phyloP scores from a whole-genome alignment of 129 eudicot genomes.

The Mikania micrantha region DNA sequence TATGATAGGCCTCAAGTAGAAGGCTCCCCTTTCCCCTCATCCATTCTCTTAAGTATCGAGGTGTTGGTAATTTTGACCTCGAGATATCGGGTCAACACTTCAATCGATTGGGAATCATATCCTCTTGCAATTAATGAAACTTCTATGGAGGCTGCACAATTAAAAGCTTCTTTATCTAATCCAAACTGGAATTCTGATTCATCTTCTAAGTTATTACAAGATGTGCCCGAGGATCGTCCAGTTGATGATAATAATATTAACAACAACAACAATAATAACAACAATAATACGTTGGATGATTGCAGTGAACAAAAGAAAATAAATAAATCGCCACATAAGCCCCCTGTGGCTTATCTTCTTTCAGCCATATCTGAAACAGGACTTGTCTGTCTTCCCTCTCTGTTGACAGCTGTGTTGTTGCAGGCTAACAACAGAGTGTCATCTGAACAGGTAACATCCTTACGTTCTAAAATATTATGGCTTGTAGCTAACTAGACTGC shows the following conservation, averaged over 20 bases:
- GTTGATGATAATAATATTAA: too few relatives aligned
- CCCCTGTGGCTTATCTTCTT: slow-evolving; percentile 61
- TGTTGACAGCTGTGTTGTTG: slow-evolving; percentile 90
- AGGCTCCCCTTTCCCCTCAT: slow-evolving; percentile 95
- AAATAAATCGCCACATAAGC: slow-evolving; percentile 33
- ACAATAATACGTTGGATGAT: slow-evolving; percentile 6
- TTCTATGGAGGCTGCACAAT: slow-evolving; percentile 17
- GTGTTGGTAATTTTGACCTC: slow-evolving; percentile 77
- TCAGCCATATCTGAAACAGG: slow-evolving; percentile 86
- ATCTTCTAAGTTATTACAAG: slow-evolving; percentile 36
- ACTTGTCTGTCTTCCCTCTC: slow-evolving; percentile 83
- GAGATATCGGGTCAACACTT: slow-evolving; percentile 41
- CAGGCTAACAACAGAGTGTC: slow-evolving; percentile 83
- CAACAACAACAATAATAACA: too few relatives aligned
- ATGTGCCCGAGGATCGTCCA: slow-evolving; percentile 55
- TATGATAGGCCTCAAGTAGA: slow-evolving; percentile 95
- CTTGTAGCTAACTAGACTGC: not conserved
- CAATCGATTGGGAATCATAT: slow-evolving; percentile 73
- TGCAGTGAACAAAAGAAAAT: slow-evolving; percentile 37
- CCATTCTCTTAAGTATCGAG: slow-evolving; percentile 72
- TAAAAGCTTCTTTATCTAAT: slow-evolving; percentile 13
- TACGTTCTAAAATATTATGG: not conserved
- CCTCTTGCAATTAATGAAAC: slow-evolving; percentile 25
- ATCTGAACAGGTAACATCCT: slow-evolving; percentile 68
- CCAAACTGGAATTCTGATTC: slow-evolving; percentile 16